A percentile compares a stretch with the other conserved stretches of the same genome.
Conservation (phyloP, 2,329 filamentous ascomycete genomes). For the Alternaria sp. region DNA sequence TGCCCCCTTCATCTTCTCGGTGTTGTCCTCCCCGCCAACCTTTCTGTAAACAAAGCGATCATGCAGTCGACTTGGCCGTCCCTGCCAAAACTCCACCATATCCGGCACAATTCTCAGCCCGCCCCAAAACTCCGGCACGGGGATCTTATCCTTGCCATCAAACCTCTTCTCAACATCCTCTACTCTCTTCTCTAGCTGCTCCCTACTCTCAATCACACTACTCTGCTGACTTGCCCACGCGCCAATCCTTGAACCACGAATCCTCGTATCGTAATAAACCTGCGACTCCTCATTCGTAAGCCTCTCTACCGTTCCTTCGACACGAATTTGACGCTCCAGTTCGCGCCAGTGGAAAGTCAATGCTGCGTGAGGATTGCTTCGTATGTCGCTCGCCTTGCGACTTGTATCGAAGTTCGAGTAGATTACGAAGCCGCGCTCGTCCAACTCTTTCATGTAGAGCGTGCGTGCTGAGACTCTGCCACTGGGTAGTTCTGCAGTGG, state of each 20-base stretch:
- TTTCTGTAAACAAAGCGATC: conserved; percentile 89
- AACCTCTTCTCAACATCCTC: conserved; percentile 78
- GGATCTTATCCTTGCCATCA: conserved; percentile 77
- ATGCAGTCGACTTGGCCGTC: conserved; percentile 85
- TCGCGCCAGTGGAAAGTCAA: conserved; percentile 91
- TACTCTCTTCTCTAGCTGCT: conserved; percentile 78
- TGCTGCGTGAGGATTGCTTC: conserved; percentile 75
- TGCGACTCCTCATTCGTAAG: conserved; percentile 74
- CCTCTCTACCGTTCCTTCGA: conserved; percentile 78
- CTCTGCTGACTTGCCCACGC: conserved; percentile 95
- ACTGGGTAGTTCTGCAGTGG: conserved; percentile 81
- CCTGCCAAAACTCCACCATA: conserved; percentile 95
- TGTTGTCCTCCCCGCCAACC: conserved; percentile 49
- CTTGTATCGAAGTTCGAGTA: conserved; percentile 92
- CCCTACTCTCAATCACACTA: conserved; percentile 72
- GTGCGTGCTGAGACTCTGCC: conserved; percentile 84
- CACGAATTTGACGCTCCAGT: conserved; percentile 85
- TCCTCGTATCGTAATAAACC: conserved; percentile 68
- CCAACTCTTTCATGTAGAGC: conserved; percentile 96
- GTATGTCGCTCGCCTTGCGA: conserved; percentile 70
- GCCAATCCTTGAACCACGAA: conserved; percentile 81
- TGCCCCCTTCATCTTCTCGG: neutral
- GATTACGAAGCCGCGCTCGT: conserved; percentile 81
- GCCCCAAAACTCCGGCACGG: conserved; percentile 93
- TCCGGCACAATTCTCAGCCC: conserved; percentile 85